Evolutionary conservation across 1,284 basidiomycete genomes (phyloP).

Genomic region (Wallemia hederae): DNA sequence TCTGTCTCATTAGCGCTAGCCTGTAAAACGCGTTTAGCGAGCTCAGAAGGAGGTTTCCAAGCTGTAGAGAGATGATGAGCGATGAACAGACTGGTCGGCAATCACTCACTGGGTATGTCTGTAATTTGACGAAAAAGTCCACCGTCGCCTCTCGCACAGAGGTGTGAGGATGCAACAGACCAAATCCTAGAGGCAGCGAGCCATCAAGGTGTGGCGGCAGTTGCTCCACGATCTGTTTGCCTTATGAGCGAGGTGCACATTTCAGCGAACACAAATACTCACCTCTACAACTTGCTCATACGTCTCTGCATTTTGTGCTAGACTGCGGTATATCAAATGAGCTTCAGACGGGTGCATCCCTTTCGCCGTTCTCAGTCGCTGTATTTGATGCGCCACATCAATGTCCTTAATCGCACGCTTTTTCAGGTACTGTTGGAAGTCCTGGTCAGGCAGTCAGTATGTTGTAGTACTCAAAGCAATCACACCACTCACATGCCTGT

Average conservation of each 20-base stretch:
- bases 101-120: slow-evolving; percentile 35
- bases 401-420: slow-evolving; percentile 28
- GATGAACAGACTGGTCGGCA: slow-evolving; percentile 4
- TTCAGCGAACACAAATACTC: slow-evolving; percentile 9
- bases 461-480: not conserved
- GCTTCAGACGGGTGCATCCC: slow-evolving; percentile 33
- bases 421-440: slow-evolving; percentile 23
- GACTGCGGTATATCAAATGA: slow-evolving; percentile 38
- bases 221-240: slow-evolving; percentile 37
- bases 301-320: slow-evolving; percentile 35
- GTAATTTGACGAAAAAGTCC: slow-evolving; percentile 50
- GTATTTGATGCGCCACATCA: slow-evolving; percentile 42
- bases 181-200: slow-evolving; percentile 53
- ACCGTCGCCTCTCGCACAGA: slow-evolving; percentile 45
- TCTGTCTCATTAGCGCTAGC: slow-evolving; percentile 24
- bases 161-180: slow-evolving; percentile 59
- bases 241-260: not conserved
- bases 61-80: slow-evolving; percentile 21
- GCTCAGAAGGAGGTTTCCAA: slow-evolving; percentile 55
- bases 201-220: slow-evolving; percentile 54
- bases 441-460: slow-evolving; percentile 18
- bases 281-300: slow-evolving; percentile 80
- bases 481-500: slow-evolving; percentile 22
- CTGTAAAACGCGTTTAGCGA: slow-evolving; percentile 72
- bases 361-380: slow-evolving; percentile 31